phyloP scores from a whole-genome alignment of 1,139 yeast species.

The Hemisphaericaspora lyxosophila region DNA sequence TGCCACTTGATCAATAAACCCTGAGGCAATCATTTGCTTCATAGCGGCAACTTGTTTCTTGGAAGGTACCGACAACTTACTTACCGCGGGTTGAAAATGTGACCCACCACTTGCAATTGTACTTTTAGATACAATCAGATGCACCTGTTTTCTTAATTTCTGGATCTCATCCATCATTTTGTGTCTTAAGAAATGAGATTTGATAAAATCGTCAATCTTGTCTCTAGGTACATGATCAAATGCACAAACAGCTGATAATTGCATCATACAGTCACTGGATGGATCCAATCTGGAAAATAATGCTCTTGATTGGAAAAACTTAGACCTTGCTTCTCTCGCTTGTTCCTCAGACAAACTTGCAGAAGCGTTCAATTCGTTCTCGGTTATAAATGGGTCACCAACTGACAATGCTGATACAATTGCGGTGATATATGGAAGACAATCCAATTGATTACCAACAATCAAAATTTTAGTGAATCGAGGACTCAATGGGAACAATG shows the following conservation, averaged over 20 bases:
- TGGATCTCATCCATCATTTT: slow-evolving; percentile 82
- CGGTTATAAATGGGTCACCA: slow-evolving; percentile 84
- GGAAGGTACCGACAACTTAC: slow-evolving; percentile 65
- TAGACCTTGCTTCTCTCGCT: slow-evolving; percentile 37
- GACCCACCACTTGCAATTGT: slow-evolving; percentile 59
- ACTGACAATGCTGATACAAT: slow-evolving; percentile 91
- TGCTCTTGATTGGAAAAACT: slow-evolving; percentile 56
- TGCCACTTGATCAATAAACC: slow-evolving; percentile 89
- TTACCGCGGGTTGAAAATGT: slow-evolving; percentile 29
- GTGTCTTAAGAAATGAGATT: slow-evolving; percentile 60
- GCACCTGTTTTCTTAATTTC: slow-evolving; percentile 77
- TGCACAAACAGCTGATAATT: slow-evolving; percentile 86
- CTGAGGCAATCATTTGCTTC: slow-evolving; percentile 91
- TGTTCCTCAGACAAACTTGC: slow-evolving; percentile 27
- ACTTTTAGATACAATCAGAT: slow-evolving; percentile 62
- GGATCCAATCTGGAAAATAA: slow-evolving; percentile 68
- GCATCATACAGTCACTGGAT: slow-evolving; percentile 69
- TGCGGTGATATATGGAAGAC: slow-evolving; percentile 84
- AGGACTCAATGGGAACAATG: slow-evolving; percentile 90
- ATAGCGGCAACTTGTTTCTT: slow-evolving; percentile 70
- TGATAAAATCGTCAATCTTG: slow-evolving; percentile 47
- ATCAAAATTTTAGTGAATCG: slow-evolving; percentile 87
- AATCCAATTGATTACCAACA: slow-evolving; percentile 82
- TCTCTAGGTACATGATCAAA: slow-evolving; percentile 68
- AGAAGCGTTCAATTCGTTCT: slow-evolving; percentile 53